These are phyloP conservation scores for Xylaria castorea DNA, from an alignment of 495 filamentous ascomycete genomes.

Conservation along the genomic window DNA sequence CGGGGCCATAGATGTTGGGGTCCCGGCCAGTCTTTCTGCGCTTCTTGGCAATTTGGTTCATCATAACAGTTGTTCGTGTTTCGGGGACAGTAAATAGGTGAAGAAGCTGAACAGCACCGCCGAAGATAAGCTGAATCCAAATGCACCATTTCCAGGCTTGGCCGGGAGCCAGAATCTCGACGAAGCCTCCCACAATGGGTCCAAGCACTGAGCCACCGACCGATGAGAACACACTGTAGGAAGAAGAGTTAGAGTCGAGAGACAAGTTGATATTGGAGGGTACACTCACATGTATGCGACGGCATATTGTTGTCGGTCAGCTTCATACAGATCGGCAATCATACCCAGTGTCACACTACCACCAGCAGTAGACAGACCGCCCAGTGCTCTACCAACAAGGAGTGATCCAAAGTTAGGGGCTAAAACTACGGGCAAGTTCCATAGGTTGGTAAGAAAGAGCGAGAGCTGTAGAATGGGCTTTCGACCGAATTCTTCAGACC, in stretches of 20 bases:
- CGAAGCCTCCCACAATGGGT: conserved; percentile 80
- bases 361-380: conserved; percentile 75
- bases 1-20: conserved; percentile 64
- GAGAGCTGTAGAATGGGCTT: conserved; percentile 75
- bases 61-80: conserved; percentile 70
- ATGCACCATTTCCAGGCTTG: conserved; percentile 75
- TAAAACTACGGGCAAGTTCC: conserved; percentile 74
- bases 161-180: conserved; percentile 59
- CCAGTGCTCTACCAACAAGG: conserved; percentile 69
- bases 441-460: conserved; percentile 76
- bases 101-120: conserved; percentile 68
- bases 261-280: not conserved
- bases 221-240: conserved; percentile 70
- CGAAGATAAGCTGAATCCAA: conserved; percentile 83
- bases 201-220: conserved; percentile 79
- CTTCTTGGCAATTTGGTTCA: conserved; percentile 71
- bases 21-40: conserved; percentile 60
- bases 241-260: not conserved
- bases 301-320: conserved; percentile 75
- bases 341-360: conserved; percentile 84
- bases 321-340: conserved; percentile 81
- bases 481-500: conserved; percentile 79
- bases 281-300: conserved; percentile 64
- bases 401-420: conserved; percentile 74
- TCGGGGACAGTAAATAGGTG: conserved; percentile 74